These are phyloP conservation scores for Chrysoporthe austroafricana DNA, from an alignment of 2,329 filamentous ascomycete genomes.

Conservation along the genomic window DNA sequence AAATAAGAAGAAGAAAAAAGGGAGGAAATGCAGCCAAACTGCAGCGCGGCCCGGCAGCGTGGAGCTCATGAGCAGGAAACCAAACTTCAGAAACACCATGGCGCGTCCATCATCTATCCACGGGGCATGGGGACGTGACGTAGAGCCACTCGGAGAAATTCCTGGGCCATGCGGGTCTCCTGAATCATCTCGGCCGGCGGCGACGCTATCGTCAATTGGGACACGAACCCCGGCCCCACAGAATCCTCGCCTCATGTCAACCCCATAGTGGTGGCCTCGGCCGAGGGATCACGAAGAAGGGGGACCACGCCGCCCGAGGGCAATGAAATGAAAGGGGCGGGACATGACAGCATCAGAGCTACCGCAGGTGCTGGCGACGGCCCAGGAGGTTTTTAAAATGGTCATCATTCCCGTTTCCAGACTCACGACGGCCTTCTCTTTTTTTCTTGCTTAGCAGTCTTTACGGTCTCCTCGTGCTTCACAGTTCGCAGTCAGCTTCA, in stretches of 20 bases:
- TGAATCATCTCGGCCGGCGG: slow-evolving; percentile 14
- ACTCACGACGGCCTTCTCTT: neutral
- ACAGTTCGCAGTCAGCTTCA: neutral
- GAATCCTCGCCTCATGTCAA: neutral
- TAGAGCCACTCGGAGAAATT: slow-evolving; percentile 14
- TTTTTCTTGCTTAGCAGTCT: neutral
- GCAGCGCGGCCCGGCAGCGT: neutral
- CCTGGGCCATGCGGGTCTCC: slow-evolving; percentile 5
- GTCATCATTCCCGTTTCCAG: neutral
- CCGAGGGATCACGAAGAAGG: neutral
- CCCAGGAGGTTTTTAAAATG: neutral
- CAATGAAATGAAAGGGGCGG: neutral
- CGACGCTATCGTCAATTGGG: slow-evolving; percentile 15
- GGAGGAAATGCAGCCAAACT: neutral
- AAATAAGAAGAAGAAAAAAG: neutral
- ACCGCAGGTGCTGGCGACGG: neutral
- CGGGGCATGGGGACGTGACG: neutral
- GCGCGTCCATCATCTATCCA: neutral
- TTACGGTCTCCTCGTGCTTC: neutral
- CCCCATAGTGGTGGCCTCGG: neutral
- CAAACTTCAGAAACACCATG: no score
- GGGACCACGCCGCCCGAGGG: neutral
- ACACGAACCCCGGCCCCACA: slow-evolving; percentile 1
- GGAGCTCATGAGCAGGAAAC: neutral
- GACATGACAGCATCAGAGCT: slow-evolving; percentile 4